Conservation (phyloP, 257 asterid species). For the Lavandula angustifolia region DNA sequence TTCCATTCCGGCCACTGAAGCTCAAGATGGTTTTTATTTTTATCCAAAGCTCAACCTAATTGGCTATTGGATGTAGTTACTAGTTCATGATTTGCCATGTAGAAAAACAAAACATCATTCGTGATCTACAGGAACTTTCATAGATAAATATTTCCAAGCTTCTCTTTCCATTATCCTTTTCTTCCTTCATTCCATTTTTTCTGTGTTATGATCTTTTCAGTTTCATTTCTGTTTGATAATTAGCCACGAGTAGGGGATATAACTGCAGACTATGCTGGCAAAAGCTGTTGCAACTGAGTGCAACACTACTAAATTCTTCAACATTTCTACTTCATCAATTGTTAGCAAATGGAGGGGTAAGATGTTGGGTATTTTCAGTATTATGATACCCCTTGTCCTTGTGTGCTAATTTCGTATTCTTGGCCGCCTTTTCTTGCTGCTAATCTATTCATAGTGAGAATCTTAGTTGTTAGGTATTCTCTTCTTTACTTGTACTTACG, state of each 20-base stretch:
- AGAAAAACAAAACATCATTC: not conserved
- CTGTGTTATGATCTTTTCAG: not conserved
- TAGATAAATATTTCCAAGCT: slow-evolving; percentile 1
- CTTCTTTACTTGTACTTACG: slow-evolving; percentile 1
- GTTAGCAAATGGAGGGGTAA: slow-evolving; percentile 99
- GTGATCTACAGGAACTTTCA: not conserved
- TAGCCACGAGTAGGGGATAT: slow-evolving; percentile 20
- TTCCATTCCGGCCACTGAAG: not conserved
- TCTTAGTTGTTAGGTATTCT: slow-evolving; percentile 17
- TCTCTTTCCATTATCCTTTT: not conserved
- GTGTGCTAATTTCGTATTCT: slow-evolving; percentile 10
- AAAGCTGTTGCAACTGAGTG: slow-evolving; percentile 99
- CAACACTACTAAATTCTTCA: slow-evolving; percentile 97
- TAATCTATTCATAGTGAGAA: not conserved
- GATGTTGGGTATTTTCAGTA: slow-evolving; percentile 29
- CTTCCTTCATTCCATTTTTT: slow-evolving; percentile 17
- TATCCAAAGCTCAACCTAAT: not conserved
- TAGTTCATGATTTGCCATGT: not conserved
- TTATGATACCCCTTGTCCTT: slow-evolving; percentile 16
- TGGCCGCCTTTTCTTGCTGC: slow-evolving; percentile 17
- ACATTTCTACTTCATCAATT: slow-evolving; percentile 96
- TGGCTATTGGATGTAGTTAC: not conserved
- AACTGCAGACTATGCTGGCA: slow-evolving; percentile 91
- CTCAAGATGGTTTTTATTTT: too few relatives aligned
- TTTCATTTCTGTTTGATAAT: not conserved